Evolutionary conservation across 1,139 yeast species (phyloP).

Genomic region (Zygosaccharomyces sapae): DNA sequence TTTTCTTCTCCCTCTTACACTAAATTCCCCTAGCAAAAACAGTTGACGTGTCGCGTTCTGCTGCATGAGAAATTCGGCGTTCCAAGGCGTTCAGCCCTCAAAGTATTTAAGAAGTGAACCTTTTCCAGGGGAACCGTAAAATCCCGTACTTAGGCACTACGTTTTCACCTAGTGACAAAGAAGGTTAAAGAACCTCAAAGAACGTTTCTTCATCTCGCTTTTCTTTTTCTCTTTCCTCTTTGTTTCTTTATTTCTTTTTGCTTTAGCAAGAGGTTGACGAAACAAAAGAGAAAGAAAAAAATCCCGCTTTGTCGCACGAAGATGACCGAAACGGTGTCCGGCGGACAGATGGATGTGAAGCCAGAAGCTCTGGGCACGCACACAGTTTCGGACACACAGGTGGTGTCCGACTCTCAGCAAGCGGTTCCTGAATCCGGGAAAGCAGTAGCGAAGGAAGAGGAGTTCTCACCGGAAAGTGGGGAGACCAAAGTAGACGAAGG

Average conservation of each 20-base stretch:
- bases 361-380: background rate
- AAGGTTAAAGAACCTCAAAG: constrained; percentile 3
- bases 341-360: constrained; percentile 3
- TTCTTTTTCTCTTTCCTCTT: background rate
- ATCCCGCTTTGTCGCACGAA: constrained; percentile 5
- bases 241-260: background rate
- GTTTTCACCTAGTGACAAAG: background rate
- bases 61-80: constrained; percentile 1
- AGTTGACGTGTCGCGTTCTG: constrained; percentile 7
- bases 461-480: background rate
- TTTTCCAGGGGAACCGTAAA: constrained; percentile 5
- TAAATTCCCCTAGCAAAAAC: constrained; percentile 1
- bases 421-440: background rate
- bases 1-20: background rate
- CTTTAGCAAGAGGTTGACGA: background rate
- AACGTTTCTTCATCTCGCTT: background rate
- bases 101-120: constrained; percentile 6
- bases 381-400: no score
- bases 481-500: constrained; percentile 10
- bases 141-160: constrained; percentile 5
- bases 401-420: no score
- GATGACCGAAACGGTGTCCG: constrained; percentile 5
- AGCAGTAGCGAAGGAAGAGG: constrained; percentile 6
- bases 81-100: constrained; percentile 2
- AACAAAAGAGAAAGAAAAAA: background rate